These are phyloP conservation scores for Cutaneotrichosporon sp. DNA, from an alignment of 1,284 basidiomycete species.

Conservation along the genomic window DNA sequence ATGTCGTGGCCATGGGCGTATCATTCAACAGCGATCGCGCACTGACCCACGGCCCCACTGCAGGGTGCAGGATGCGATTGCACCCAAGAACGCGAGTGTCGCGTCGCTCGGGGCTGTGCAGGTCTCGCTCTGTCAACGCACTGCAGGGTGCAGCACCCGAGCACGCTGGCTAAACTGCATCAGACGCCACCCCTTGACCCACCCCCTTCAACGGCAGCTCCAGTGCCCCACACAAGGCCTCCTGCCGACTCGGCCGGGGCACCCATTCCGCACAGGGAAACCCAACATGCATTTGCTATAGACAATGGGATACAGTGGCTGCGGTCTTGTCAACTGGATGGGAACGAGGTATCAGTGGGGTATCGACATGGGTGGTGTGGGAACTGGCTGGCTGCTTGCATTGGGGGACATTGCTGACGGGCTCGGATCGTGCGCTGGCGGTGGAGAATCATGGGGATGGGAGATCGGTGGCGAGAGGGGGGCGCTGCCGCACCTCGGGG, in stretches of 20 bases:
- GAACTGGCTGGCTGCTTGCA: not conserved
- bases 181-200: not conserved
- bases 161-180: too few relatives aligned
- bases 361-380: not conserved
- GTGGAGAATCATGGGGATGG: too few relatives aligned
- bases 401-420: not conserved
- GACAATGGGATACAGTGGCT: conserved; percentile 2
- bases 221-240: too few relatives aligned
- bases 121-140: too few relatives aligned
- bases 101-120: too few relatives aligned
- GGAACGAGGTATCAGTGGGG: not conserved
- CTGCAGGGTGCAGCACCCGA: not conserved
- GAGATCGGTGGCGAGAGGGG: not conserved
- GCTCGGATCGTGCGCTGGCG: too few relatives aligned
- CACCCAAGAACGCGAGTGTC: too few relatives aligned
- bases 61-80: too few relatives aligned
- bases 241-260: not conserved
- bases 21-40: not conserved
- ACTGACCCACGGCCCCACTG: too few relatives aligned
- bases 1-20: not conserved
- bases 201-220: too few relatives aligned
- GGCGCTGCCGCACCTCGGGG: not conserved
- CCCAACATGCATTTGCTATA: conserved; percentile 5
- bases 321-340: not conserved
- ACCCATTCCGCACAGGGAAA: not conserved